Base-by-base conservation (phyloP, 371 early-diverging fungal species). In the Rhizopus delemar region DNA sequence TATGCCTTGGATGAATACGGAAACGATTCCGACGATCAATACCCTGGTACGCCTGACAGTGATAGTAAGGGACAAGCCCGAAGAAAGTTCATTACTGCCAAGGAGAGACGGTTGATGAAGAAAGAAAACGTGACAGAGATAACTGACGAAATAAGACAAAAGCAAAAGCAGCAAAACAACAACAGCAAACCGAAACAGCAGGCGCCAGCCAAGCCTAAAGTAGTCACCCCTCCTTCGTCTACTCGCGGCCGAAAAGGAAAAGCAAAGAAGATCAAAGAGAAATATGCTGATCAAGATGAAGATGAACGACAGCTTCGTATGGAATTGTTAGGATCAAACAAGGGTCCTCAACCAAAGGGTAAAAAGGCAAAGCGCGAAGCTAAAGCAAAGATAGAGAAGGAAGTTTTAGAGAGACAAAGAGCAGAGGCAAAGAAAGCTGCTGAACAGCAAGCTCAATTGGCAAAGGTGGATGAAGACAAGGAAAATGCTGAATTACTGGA, bases 211-310 rank as follows among this genome's bases (percentile, higher is more conserved):
- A 50, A 53, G 15, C 41, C 54, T 9, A 55, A 50, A n/a, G 32
- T 32, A 53, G 51, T 41, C 59, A 54, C 62, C 34, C 66, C 76
- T 43, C 65, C 80, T 64, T 62, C 78, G 12, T 61, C 80, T 5
- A 77, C 82, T 33, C 92, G 97, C 31, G 97, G 96, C 31, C 92
- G 93, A 60, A 85, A 85, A 51, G 87, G 89, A 53, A 96, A 96
- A 74, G 71, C 86, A 35, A 93, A 93, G 81, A 95, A 94, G 78
- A 85, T 92, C 43, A 94, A 94, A 75, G 87, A 86, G 45, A 96
- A 95, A 70, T 94, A 95, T 76, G 91, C 83, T 5, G 95, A 96
- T 68, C 95, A 96, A 74, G 94, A 94, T 59, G 96, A 97, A 41
- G 94, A 96, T 41, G 97, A 97, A 53, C 83, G 91, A 41, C 78